phyloP scores from a whole-genome alignment of 805 yeast genomes.

The Wickerhamiella qilinensis region DNA sequence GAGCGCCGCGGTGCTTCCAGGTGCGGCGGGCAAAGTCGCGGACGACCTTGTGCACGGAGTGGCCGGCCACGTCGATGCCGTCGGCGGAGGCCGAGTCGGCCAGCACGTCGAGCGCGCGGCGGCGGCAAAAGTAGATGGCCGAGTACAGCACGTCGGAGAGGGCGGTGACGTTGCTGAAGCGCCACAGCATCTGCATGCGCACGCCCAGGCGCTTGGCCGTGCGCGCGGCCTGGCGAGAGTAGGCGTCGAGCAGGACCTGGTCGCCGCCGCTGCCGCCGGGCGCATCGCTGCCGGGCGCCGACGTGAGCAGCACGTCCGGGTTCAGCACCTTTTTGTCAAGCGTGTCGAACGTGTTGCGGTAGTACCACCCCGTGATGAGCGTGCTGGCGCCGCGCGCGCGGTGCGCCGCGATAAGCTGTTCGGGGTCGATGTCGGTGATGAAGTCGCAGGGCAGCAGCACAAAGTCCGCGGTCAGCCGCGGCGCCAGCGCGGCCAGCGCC shows the following conservation, averaged over 20 bases:
- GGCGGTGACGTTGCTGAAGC: conserved; percentile 60
- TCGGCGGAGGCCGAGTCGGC: conserved; percentile 19
- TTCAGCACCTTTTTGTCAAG: conserved; percentile 64
- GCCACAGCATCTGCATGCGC: conserved; percentile 82
- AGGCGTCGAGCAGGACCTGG: conserved; percentile 48
- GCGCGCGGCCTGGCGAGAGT: conserved; percentile 52
- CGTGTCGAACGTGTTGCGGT: conserved; percentile 55
- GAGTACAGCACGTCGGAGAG: conserved; percentile 65
- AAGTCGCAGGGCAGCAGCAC: conserved; percentile 91
- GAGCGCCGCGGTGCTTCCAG: conserved; percentile 57
- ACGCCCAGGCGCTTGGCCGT: conserved; percentile 55
- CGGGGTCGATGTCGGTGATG: conserved; percentile 83
- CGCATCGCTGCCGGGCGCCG: too few species aligned
- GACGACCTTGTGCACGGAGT: conserved; percentile 28
- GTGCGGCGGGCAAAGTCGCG: conserved; percentile 83
- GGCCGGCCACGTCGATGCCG: conserved; percentile 9
- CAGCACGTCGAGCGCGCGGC: conserved; percentile 36
- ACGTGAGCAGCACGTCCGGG: conserved; percentile 38
- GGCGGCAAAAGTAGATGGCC: conserved; percentile 49
- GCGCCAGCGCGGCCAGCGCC: conserved; percentile 7
- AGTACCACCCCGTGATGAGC: conserved; percentile 53
- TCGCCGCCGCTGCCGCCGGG: conserved; percentile 21
- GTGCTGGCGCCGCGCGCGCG: conserved; percentile 53
- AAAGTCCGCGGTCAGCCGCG: conserved; percentile 30
- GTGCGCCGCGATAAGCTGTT: conserved; percentile 67